Conservation (phyloP, 495 filamentous ascomycete species). For the Parathielavia hyrcaniae region DNA sequence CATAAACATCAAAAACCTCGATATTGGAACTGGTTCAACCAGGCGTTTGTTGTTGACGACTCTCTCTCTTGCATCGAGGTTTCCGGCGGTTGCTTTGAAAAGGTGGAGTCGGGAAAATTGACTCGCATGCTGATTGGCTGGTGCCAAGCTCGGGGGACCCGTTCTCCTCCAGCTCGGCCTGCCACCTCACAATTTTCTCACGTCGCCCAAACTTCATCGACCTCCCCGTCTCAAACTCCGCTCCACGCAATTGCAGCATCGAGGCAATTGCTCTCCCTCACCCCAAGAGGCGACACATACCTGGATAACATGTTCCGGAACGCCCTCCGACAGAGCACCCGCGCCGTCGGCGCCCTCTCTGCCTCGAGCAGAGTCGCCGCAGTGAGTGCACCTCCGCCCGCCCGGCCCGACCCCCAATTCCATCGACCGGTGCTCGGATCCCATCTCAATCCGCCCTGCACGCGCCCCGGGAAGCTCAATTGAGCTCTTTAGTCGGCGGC, state of each 20-base stretch:
- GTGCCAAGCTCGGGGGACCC: constrained; percentile 15
- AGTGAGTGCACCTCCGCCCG: constrained; percentile 62
- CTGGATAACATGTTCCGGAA: constrained; percentile 81
- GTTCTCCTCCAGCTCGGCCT: constrained; percentile 27
- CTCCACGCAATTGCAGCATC: constrained; percentile 46
- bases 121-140: constrained; percentile 12
- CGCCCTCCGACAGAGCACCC: constrained; percentile 91
- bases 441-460: constrained; percentile 31
- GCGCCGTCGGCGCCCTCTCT: constrained; percentile 88
- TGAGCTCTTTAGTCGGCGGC: constrained; percentile 33
- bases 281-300: constrained; percentile 34
- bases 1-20: not conserved
- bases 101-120: constrained; percentile 21
- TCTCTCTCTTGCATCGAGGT: not conserved
- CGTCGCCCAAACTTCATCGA: constrained; percentile 32
- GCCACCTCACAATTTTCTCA: constrained; percentile 37
- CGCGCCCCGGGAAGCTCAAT: constrained; percentile 41
- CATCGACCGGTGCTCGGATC: constrained; percentile 32
- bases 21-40: not conserved
- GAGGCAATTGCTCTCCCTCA: constrained; percentile 46
- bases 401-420: constrained; percentile 36
- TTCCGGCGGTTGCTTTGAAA: constrained; percentile 12
- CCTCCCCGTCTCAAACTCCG: constrained; percentile 39
- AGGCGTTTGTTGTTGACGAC: not conserved
- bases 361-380: constrained; percentile 79